Conservation (phyloP, 2,329 filamentous ascomycete genomes). For the Fusarium sp. region DNA sequence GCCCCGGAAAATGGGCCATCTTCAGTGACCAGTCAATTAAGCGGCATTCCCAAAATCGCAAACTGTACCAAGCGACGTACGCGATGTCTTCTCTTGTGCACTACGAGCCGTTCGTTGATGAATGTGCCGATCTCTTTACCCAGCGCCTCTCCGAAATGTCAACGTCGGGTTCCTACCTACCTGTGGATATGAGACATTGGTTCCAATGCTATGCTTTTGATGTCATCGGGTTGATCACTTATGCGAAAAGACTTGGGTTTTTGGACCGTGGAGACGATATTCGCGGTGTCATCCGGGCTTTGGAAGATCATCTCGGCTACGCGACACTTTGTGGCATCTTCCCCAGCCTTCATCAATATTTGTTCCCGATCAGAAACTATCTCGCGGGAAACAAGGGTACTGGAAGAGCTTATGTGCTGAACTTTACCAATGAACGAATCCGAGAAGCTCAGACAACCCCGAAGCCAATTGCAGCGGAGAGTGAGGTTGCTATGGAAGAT, state of each 20-base stretch:
- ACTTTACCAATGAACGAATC: slow-evolving; percentile 23
- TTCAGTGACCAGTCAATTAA: slow-evolving; percentile 20
- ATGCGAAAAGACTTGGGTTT: slow-evolving; percentile 28
- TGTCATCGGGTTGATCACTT: slow-evolving; percentile 31
- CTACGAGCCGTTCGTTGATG: slow-evolving; percentile 24
- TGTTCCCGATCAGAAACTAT: slow-evolving; percentile 16
- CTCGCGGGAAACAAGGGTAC: slow-evolving; percentile 5
- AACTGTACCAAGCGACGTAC: slow-evolving; percentile 27
- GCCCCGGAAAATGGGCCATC: slow-evolving; percentile 4
- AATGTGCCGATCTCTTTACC: slow-evolving; percentile 22
- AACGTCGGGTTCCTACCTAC: accelerated
- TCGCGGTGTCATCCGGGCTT: slow-evolving; percentile 11
- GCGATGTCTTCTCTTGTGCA: slow-evolving; percentile 31
- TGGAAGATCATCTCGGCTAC: slow-evolving; percentile 19
- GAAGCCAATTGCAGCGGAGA: neutral
- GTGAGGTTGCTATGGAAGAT: slow-evolving; percentile 21
- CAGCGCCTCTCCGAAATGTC: slow-evolving; percentile 15
- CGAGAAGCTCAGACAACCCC: slow-evolving; percentile 3
- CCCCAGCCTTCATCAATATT: neutral
- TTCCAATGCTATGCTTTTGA: slow-evolving; percentile 37
- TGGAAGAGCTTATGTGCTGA: slow-evolving; percentile 19
- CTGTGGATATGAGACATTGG: slow-evolving; percentile 26
- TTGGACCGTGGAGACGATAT: slow-evolving; percentile 25
- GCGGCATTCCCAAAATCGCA: slow-evolving; percentile 8
- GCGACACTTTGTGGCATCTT: slow-evolving; percentile 12